Conservation (phyloP, 768 basidiomycete genomes). For the Dictyophora rubrovolvata region DNA sequence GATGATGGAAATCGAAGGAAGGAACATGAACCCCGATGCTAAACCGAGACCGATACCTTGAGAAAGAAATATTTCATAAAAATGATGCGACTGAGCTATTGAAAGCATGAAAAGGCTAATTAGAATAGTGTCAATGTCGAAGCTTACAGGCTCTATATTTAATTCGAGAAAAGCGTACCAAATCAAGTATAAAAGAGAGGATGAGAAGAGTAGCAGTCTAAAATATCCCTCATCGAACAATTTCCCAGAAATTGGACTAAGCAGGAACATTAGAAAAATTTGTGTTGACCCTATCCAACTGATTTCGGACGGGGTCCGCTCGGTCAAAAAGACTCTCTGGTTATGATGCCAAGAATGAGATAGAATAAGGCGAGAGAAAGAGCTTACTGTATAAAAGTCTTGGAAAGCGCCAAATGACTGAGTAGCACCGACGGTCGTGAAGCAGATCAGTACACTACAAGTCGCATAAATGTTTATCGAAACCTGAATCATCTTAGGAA, state of each 20-base stretch:
- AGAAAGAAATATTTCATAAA: slow-evolving; percentile 29
- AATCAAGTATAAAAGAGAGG: not conserved
- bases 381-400: slow-evolving; percentile 36
- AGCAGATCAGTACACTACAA: slow-evolving; percentile 30
- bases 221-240: slow-evolving; percentile 7
- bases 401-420: slow-evolving; percentile 40
- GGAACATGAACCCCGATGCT: slow-evolving; percentile 39
- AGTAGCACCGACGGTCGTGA: slow-evolving; percentile 39
- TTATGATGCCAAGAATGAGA: not conserved
- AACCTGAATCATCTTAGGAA: no score
- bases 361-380: not conserved
- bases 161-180: not conserved
- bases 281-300: slow-evolving; percentile 8
- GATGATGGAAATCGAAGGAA: slow-evolving; percentile 37
- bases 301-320: slow-evolving; percentile 25
- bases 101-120: not conserved
- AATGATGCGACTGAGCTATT: not conserved
- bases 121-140: not conserved
- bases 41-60: slow-evolving; percentile 30
- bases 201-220: not conserved
- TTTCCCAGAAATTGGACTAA: not conserved
- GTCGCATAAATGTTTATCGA: not conserved
- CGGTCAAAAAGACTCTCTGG: slow-evolving; percentile 27
- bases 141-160: not conserved
- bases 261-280: not conserved